phyloP scores from a whole-genome alignment of 148 eudicot species.

The Limonium bicolor region DNA sequence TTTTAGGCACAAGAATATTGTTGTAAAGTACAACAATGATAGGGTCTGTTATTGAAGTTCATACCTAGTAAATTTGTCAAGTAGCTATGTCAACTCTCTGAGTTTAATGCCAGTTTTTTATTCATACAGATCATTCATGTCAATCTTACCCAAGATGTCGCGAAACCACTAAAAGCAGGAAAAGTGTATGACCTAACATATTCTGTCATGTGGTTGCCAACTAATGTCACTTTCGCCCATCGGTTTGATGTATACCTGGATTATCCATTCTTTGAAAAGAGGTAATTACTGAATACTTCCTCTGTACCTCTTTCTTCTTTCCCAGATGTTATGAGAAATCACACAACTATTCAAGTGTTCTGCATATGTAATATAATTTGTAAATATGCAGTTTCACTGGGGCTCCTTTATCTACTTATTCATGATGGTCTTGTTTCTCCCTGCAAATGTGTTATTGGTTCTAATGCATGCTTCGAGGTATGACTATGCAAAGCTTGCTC shows the following conservation, averaged over 20 bases:
- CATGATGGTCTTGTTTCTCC: slow-evolving; percentile 94
- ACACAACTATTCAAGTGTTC: slow-evolving; percentile 23
- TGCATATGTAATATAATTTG: not conserved
- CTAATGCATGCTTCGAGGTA: slow-evolving; percentile 88
- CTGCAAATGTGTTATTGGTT: slow-evolving; percentile 86
- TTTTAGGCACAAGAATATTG: slow-evolving; percentile 47
- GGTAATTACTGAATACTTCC: slow-evolving; percentile 77
- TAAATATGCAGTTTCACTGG: slow-evolving; percentile 75
- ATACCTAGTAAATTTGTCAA: too few species aligned
- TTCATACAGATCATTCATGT: slow-evolving; percentile 77
- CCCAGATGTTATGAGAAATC: slow-evolving; percentile 91
- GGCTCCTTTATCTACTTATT: slow-evolving; percentile 84
- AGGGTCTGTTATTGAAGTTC: slow-evolving; percentile 21
- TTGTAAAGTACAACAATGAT: slow-evolving; percentile 53
- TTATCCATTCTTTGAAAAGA: slow-evolving; percentile 91
- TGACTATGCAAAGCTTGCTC: slow-evolving; percentile 94
- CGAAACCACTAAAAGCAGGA: slow-evolving; percentile 61
- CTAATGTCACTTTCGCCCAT: slow-evolving; percentile 42
- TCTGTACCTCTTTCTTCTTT: slow-evolving; percentile 82
- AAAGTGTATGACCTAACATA: slow-evolving; percentile 55
- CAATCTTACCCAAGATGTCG: slow-evolving; percentile 71
- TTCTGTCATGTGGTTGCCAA: slow-evolving; percentile 65
- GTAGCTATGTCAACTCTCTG: not conserved
- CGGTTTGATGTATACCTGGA: slow-evolving; percentile 93
- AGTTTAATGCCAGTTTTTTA: not conserved